These are phyloP conservation scores for Colletotrichum sp. DNA, from an alignment of 2,329 filamentous ascomycete genomes.

Conservation along the genomic window DNA sequence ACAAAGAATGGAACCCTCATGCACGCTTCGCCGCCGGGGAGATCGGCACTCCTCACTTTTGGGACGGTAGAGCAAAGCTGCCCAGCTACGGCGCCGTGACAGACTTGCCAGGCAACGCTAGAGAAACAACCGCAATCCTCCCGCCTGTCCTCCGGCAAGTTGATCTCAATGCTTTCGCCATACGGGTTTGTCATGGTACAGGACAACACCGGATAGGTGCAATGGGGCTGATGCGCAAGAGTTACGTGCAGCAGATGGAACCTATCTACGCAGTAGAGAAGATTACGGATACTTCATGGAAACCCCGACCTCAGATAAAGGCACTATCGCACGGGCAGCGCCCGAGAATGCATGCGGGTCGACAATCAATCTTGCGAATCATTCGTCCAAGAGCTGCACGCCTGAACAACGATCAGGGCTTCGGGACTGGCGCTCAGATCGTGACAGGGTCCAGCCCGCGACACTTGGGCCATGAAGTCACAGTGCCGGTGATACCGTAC, in stretches of 20 bases:
- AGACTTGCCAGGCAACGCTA: too few relatives aligned
- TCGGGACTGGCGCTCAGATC: constrained; percentile 13
- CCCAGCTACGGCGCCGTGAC: too few relatives aligned
- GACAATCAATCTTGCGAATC: neutral
- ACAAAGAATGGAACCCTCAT: neutral
- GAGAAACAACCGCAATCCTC: neutral
- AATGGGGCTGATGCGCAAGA: neutral
- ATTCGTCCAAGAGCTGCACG: neutral
- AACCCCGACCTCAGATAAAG: neutral
- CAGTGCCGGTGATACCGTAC: neutral
- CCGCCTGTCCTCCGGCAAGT: neutral
- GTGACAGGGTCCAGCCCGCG: neutral
- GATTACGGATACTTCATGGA: neutral
- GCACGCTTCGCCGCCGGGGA: neutral
- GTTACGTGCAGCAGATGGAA: neutral
- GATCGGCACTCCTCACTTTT: neutral
- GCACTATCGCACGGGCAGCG: neutral
- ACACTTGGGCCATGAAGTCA: neutral
- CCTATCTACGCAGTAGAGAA: neutral
- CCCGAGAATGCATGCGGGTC: neutral
- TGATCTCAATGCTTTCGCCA: neutral
- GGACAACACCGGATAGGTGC: neutral
- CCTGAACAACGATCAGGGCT: constrained; percentile 10
- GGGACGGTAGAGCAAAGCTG: neutral
- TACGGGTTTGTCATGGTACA: neutral